phyloP scores from a whole-genome alignment of 2,329 filamentous ascomycete genomes.

The Aspergillus hiratsukae region DNA sequence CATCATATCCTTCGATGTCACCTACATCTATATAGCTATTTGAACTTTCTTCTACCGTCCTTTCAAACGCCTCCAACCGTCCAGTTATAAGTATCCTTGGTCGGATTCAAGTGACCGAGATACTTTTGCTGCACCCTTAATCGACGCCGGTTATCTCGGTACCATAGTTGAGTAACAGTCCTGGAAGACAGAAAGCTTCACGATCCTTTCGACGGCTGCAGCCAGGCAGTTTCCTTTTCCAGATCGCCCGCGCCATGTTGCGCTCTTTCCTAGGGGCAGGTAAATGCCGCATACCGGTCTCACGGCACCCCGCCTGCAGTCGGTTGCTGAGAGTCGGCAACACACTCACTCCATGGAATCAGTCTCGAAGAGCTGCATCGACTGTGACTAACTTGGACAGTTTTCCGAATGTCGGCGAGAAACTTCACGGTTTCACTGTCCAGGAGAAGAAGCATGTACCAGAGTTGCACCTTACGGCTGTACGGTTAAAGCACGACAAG shows the following conservation, averaged over 20 bases:
- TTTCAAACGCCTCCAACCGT: not conserved
- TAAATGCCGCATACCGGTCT: constrained; percentile 20
- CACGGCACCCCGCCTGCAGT: constrained; percentile 15
- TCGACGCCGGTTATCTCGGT: no score
- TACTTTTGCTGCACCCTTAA: not conserved
- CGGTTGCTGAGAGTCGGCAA: constrained; percentile 16
- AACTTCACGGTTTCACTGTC: constrained; percentile 90
- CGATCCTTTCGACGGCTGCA: not conserved
- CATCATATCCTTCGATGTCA: not conserved
- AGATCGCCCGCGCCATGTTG: constrained; percentile 24
- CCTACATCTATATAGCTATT: not conserved
- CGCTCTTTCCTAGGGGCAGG: constrained; percentile 27
- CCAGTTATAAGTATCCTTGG: not conserved
- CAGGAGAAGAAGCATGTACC: constrained; percentile 86
- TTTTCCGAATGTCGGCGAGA: constrained; percentile 74
- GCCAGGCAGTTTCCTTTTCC: not conserved
- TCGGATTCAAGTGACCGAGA: not conserved
- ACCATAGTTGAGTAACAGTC: not conserved
- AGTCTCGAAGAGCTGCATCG: constrained; percentile 31
- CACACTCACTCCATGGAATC: constrained; percentile 14
- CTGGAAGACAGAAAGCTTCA: not conserved
- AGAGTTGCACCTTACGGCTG: constrained; percentile 85
- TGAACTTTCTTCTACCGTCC: not conserved
- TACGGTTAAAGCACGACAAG: constrained; percentile 89
- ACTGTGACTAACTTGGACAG: constrained; percentile 72